These are phyloP conservation scores for Acanthamoeba sp. DNA, from an alignment of 208 protist species.

Conservation along the genomic window DNA sequence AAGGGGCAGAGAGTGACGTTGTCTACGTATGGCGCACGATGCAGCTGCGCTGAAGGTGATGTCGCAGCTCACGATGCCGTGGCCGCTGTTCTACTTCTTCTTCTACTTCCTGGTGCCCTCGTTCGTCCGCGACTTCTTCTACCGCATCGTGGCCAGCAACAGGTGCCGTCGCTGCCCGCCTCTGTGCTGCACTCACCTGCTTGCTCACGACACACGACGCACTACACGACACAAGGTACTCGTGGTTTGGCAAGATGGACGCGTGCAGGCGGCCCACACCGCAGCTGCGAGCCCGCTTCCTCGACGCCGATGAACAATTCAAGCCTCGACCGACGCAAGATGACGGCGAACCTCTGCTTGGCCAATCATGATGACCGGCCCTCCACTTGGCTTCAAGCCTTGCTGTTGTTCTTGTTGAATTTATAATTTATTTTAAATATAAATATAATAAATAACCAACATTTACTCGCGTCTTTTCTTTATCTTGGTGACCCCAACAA, in stretches of 20 bases:
- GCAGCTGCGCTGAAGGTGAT: constrained; percentile 37
- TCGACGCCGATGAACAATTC: constrained; percentile 20
- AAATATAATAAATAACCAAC: too few species aligned
- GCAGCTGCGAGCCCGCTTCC: constrained; percentile 25
- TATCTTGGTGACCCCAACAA: too few species aligned
- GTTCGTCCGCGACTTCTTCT: constrained; percentile 49
- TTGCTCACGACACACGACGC: too few species aligned
- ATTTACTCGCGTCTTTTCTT: too few species aligned
- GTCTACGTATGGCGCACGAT: too few species aligned
- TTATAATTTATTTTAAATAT: too few species aligned
- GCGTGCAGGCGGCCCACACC: constrained; percentile 31
- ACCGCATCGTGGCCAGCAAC: constrained; percentile 30
- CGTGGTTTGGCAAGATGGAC: constrained; percentile 12
- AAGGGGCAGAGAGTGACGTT: background rate
- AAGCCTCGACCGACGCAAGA: background rate
- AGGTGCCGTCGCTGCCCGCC: background rate
- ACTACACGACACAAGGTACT: background rate
- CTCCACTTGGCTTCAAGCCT: too few species aligned
- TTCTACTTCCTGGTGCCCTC: constrained; percentile 44
- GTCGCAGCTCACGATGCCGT: constrained; percentile 28
- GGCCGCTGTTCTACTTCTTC: constrained; percentile 27
- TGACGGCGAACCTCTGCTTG: background rate
- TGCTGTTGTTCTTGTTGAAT: too few species aligned
- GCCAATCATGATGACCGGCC: too few species aligned
- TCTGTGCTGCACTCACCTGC: background rate